Base-by-base conservation (phyloP, 805 yeast species). In the Lachancea nothofagi region DNA sequence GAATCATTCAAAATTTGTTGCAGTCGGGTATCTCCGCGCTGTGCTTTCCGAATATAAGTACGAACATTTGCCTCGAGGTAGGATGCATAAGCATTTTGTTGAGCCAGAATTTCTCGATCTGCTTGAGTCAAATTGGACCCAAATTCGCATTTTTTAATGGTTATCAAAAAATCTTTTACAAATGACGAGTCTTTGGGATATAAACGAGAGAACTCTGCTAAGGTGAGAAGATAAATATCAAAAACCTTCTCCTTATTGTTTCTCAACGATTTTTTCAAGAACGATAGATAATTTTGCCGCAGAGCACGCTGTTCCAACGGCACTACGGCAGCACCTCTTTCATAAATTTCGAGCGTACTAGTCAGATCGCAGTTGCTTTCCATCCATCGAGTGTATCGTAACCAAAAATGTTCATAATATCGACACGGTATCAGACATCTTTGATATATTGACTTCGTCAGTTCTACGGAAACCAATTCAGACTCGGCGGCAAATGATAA, bases 381-480 rank as follows among this genome's bases (percentile, higher is more conserved):
- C 19, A 76, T 51, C 72, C 79, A 87, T 2, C 72, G 61, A 6
- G 76, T 43, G 54, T 83, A 89, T 40, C 71, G 71, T 13, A 77
- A 52, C 97, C 97, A 90, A 14, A 86, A 55, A 12, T 65, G 65
- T 23, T 75, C 77, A 33, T 71, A 65, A 15, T 62, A 61, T 29
- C 88, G 83, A 38, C 80, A 72, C 0, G 94, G 85, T 1, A 84
- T 65, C 8, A 90, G 62, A 13, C 86, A 76, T 41, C 96, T 69
- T 55, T 84, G 90, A 59, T 81, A 89, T 1, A 84, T 53, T 6
- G 71, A 62, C 6, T 60, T 57, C 1, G 74, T 65, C 17, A 69
- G 59, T 4, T 59, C 56, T 7, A 38, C 36, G 13, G 55, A 43
- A 7, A 59, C 51, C 3, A 51, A 36, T 3, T 47, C 35, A 29